Evolutionary conservation across 257 asterid genomes (phyloP), one percentile per base, ranked within the genome.

Genomic region (Vinca minor): DNA sequence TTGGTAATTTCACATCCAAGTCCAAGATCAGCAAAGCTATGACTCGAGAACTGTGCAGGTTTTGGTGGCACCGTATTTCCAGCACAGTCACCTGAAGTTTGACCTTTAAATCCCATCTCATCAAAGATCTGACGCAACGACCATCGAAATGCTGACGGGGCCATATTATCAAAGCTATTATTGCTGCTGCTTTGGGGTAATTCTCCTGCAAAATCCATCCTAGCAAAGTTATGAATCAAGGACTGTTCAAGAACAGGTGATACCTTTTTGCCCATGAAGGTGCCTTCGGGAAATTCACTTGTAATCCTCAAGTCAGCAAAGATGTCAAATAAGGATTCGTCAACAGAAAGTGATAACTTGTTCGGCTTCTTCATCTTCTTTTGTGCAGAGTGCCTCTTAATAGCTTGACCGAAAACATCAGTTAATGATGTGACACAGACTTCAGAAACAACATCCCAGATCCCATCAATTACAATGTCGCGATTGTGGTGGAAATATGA

Each of bases 321-420:
- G 57, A 29, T 65, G 8, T 9, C 76, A 0, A 26, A 59, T n/a
- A 69, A 57, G 7, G 75, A 59, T 21, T 50, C 53, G 10, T 50
- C 65, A 25, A 23, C 17, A 56, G 54, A 7, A 68, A 76, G 50
- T 20, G 73, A 62, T 7, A 44, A 42, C 39, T 4, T 39, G 55
- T 54, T 39, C 32, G 29, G 63, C 31, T 25, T 20, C 41, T 35
- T 59, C 0, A 10, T 21, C 26, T 45, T 9, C 29, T 42, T n/a
- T 14, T 46, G 59, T 29, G 45, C 59, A 48, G 62, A 39, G 25
- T 66, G 73, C 64, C 71, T 79, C 38, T 5, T 31, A 34, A 70
- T 48, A 48, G 85, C 83, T 2, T 5, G 61, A 66, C 73, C 72
- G 77, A 76, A 63, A 21, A 86, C 71, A 74, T 88, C 93, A 0